phyloP scores from a whole-genome alignment of 148 eudicot species.

The Chenopodium berlandieri region DNA sequence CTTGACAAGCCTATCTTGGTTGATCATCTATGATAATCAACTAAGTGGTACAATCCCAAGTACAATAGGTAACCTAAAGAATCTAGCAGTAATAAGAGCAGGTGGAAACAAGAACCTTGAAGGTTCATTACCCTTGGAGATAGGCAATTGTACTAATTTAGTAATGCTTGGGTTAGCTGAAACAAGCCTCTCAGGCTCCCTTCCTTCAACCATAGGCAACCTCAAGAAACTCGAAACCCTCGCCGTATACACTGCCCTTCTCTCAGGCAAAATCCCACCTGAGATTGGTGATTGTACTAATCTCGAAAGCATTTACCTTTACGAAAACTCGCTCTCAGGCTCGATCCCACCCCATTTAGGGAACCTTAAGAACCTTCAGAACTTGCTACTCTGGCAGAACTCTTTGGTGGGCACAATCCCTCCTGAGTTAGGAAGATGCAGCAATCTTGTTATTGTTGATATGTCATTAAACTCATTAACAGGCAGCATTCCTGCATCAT shows the following conservation, averaged over 20 bases:
- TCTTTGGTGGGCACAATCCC: conserved; percentile 71
- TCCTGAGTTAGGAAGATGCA: conserved; percentile 54
- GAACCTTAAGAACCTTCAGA: conserved; percentile 51
- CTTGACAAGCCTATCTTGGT: conserved; percentile 44
- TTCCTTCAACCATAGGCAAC: conserved; percentile 62
- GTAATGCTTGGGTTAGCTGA: conserved; percentile 80
- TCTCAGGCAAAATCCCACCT: conserved; percentile 81
- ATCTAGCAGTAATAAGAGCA: conserved; percentile 57
- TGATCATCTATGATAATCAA: conserved; percentile 72
- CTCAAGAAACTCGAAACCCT: conserved; percentile 73
- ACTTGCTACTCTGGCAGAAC: conserved; percentile 79
- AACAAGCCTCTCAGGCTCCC: conserved; percentile 74
- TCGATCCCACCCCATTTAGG: conserved; percentile 63
- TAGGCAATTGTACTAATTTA: conserved; percentile 67
- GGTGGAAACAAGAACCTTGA: conserved; percentile 87
- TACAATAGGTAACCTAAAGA: conserved; percentile 57
- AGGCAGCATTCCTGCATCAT: conserved; percentile 54
- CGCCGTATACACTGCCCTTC: conserved; percentile 69
- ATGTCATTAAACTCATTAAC: conserved; percentile 70
- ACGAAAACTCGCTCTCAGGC: conserved; percentile 78
- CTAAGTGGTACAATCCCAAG: conserved; percentile 69
- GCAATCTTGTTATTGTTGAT: conserved; percentile 47
- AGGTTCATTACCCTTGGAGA: conserved; percentile 65
- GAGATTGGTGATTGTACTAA: conserved; percentile 73
- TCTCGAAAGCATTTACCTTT: conserved; percentile 60